These are phyloP conservation scores for Trichoderma simmonsii DNA, from an alignment of 2,329 filamentous ascomycete genomes.

Conservation along the genomic window DNA sequence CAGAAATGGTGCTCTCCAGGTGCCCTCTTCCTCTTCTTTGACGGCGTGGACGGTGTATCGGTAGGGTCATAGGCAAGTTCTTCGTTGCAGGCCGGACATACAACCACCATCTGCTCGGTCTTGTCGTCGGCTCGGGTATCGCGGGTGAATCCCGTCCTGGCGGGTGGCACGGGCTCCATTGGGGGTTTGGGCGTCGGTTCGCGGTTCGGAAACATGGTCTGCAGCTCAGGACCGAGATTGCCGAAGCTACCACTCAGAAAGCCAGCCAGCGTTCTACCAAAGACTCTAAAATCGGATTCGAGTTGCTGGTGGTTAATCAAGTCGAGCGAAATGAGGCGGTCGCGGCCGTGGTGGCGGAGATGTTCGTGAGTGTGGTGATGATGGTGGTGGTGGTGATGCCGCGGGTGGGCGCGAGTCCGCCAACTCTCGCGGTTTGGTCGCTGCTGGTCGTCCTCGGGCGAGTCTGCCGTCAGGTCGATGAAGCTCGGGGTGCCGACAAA, in stretches of 20 bases:
- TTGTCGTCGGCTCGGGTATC: conserved; percentile 47
- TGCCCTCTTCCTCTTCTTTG: conserved; percentile 45
- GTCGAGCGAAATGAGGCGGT: conserved; percentile 27
- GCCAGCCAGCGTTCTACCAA: conserved; percentile 28
- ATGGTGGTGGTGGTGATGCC: conserved; percentile 20
- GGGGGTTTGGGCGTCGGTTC: conserved; percentile 41
- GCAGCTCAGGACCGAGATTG: conserved; percentile 32
- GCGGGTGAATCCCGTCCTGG: conserved; percentile 76
- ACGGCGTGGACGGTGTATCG: conserved; percentile 28
- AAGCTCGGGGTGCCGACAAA: conserved; percentile 37
- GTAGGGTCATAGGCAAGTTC: conserved; percentile 74
- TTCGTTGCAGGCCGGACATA: conserved; percentile 83
- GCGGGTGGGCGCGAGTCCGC: conserved; percentile 18
- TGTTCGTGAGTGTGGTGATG: not conserved
- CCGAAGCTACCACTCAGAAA: conserved; percentile 26
- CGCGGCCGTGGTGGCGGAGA: conserved; percentile 1
- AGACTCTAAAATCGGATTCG: conserved; percentile 22
- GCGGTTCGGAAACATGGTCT: conserved; percentile 20
- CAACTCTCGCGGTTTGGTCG: conserved; percentile 8
- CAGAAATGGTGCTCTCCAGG: conserved; percentile 80
- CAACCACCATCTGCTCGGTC: conserved; percentile 67
- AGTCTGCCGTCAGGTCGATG: conserved; percentile 54
- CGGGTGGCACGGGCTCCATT: conserved; percentile 61
- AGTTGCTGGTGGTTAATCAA: conserved; percentile 24
- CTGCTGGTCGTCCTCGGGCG: conserved; percentile 33